These are phyloP conservation scores for Microbotryum violaceum DNA, from an alignment of 1,284 basidiomycete genomes.

Conservation along the genomic window DNA sequence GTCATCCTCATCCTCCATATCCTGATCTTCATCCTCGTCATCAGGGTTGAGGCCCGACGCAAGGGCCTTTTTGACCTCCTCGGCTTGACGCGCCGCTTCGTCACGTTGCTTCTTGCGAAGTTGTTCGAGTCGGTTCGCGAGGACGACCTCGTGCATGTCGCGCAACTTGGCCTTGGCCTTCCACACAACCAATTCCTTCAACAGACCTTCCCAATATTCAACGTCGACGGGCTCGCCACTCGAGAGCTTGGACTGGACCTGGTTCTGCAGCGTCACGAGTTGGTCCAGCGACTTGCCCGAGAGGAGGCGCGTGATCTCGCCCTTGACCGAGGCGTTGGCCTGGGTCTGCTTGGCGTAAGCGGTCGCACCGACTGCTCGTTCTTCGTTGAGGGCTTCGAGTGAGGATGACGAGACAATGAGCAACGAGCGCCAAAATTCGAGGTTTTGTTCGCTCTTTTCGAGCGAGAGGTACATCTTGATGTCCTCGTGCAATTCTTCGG, in stretches of 20 bases:
- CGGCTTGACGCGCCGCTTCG: slow-evolving; percentile 83
- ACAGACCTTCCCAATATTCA: slow-evolving; percentile 92
- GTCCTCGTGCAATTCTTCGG: slow-evolving; percentile 86
- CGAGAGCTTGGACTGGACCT: slow-evolving; percentile 76
- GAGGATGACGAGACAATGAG: slow-evolving; percentile 91
- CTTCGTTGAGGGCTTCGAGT: slow-evolving; percentile 62
- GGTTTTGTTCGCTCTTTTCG: slow-evolving; percentile 73
- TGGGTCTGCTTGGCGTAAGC: slow-evolving; percentile 39
- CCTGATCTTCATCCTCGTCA: slow-evolving; percentile 18
- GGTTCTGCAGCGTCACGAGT: slow-evolving; percentile 70
- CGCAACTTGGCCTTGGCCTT: slow-evolving; percentile 97
- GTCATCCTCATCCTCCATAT: slow-evolving; percentile 47
- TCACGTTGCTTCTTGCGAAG: slow-evolving; percentile 89
- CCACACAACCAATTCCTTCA: slow-evolving; percentile 92
- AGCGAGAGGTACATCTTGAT: slow-evolving; percentile 85
- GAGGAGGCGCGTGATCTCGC: slow-evolving; percentile 64
- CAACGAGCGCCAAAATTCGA: slow-evolving; percentile 99
- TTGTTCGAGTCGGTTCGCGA: slow-evolving; percentile 90
- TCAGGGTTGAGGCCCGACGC: slow-evolving; percentile 16
- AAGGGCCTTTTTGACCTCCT: slow-evolving; percentile 71
- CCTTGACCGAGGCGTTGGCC: slow-evolving; percentile 66
- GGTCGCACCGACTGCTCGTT: slow-evolving; percentile 49
- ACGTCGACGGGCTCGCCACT: slow-evolving; percentile 92
- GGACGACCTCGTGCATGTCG: slow-evolving; percentile 86
- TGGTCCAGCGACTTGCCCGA: slow-evolving; percentile 76